These are phyloP conservation scores for Debaryomyces tyrocola DNA, from an alignment of 805 yeast genomes.

Conservation along the genomic window DNA sequence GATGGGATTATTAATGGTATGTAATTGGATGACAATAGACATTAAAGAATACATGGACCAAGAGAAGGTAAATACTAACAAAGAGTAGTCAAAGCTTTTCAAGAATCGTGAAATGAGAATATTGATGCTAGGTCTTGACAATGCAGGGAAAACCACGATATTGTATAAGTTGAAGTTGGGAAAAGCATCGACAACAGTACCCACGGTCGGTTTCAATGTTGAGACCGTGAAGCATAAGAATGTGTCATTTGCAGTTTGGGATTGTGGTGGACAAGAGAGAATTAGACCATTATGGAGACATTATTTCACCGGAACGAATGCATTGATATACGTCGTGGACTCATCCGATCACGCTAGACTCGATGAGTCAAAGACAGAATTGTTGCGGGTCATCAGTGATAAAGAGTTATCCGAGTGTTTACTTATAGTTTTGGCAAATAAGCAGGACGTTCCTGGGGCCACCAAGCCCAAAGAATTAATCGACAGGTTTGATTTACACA, in stretches of 20 bases:
- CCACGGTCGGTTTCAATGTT: conserved; percentile 92
- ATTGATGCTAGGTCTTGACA: conserved; percentile 88
- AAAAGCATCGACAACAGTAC: conserved; percentile 74
- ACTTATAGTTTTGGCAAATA: conserved; percentile 83
- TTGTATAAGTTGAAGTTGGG: conserved; percentile 80
- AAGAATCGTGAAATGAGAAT: conserved; percentile 95
- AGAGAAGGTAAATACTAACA: conserved; percentile 13
- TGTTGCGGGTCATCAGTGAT: conserved; percentile 76
- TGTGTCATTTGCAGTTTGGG: conserved; percentile 87
- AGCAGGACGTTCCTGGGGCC: conserved; percentile 75
- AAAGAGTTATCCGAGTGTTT: conserved; percentile 80
- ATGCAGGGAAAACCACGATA: conserved; percentile 91
- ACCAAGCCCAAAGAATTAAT: conserved; percentile 79
- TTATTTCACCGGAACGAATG: conserved; percentile 90
- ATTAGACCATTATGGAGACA: conserved; percentile 94
- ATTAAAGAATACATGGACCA: too few species aligned
- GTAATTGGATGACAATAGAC: conserved; percentile 4
- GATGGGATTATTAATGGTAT: conserved; percentile 22
- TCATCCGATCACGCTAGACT: conserved; percentile 71
- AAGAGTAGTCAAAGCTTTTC: conserved; percentile 36
- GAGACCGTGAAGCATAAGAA: conserved; percentile 82
- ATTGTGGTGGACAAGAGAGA: conserved; percentile 94
- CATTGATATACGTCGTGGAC: conserved; percentile 88
- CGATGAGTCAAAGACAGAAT: conserved; percentile 74
- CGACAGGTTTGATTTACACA: conserved; percentile 62